Percentiles rank a stretch among this genome's conserved stretches.
phyloP scores from a whole-genome alignment of 2,329 filamentous ascomycete species.

The Verticillium dahliae region DNA sequence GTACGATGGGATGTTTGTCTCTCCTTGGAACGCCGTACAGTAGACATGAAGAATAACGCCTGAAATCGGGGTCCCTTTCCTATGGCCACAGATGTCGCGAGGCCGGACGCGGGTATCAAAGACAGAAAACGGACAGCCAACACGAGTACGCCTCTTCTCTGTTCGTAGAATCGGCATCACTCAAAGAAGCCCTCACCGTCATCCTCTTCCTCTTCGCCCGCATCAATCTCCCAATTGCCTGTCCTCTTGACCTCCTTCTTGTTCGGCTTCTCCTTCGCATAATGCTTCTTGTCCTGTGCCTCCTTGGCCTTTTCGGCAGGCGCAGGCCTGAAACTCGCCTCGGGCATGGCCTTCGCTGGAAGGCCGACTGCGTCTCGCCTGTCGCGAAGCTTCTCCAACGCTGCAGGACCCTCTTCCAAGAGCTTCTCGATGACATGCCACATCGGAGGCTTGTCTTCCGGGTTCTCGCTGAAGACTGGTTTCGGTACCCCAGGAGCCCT shows the following conservation, averaged over 20 bases:
- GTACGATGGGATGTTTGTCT: too few species aligned
- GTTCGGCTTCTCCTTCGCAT: slow-evolving; percentile 10
- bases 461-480: slow-evolving; percentile 19
- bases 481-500: background rate
- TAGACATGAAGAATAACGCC: too few species aligned
- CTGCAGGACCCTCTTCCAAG: slow-evolving; percentile 47
- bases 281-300: slow-evolving; percentile 14
- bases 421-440: slow-evolving; percentile 62
- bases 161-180: slow-evolving; percentile 10
- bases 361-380: slow-evolving; percentile 28
- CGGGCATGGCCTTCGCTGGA: slow-evolving; percentile 3
- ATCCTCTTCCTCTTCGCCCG: slow-evolving; percentile 37
- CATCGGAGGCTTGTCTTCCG: slow-evolving; percentile 41
- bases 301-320: slow-evolving; percentile 10
- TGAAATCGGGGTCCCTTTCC: background rate
- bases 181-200: slow-evolving; percentile 56
- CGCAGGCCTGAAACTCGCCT: slow-evolving; percentile 7
- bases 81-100: background rate
- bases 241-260: slow-evolving; percentile 23
- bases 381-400: slow-evolving; percentile 50
- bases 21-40: too few species aligned
- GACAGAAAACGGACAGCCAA: background rate
- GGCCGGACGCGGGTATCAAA: background rate
- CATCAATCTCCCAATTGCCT: slow-evolving; percentile 23
- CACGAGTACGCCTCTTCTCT: background rate